Evolutionary conservation across 176 grass and related monocot species (phyloP).

Genomic region (Guadua angustifolia): DNA sequence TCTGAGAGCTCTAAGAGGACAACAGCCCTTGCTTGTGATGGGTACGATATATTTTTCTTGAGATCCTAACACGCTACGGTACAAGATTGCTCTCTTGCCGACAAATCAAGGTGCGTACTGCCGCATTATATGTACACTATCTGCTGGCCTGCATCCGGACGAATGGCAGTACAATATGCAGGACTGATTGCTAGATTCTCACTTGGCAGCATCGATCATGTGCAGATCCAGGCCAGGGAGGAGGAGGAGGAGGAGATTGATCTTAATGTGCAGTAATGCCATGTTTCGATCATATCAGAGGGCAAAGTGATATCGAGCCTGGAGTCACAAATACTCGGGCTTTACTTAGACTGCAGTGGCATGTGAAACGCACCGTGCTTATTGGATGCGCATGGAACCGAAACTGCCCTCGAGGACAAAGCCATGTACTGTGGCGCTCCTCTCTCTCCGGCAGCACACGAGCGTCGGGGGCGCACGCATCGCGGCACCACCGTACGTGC

Average conservation of each 20-base stretch:
- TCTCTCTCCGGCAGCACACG: neutral
- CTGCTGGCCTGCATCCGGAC: constrained; percentile 29
- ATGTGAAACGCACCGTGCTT: neutral
- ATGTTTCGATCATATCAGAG: neutral
- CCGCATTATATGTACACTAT: neutral
- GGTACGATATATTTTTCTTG: constrained; percentile 16
- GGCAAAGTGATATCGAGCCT: neutral
- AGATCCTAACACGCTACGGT: constrained; percentile 33
- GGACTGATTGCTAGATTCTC: constrained; percentile 13
- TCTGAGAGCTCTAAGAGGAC: constrained; percentile 28
- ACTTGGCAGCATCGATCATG: constrained; percentile 31
- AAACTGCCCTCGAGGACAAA: neutral
- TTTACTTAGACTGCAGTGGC: neutral
- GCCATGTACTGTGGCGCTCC: neutral
- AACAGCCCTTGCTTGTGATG: constrained; percentile 23
- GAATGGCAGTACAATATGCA: constrained; percentile 33
- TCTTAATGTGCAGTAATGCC: neutral
- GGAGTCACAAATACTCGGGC: neutral
- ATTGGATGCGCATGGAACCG: neutral
- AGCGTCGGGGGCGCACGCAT: constrained; percentile 12
- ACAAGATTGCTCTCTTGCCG: constrained; percentile 40
- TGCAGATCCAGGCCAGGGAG: constrained; percentile 13
- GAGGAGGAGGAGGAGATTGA: neutral
- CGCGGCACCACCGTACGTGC: constrained; percentile 20
- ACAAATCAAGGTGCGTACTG: neutral